Evolutionary conservation across 176 grass and related monocot genomes (phyloP).

Genomic region (Zoysia pacifica): DNA sequence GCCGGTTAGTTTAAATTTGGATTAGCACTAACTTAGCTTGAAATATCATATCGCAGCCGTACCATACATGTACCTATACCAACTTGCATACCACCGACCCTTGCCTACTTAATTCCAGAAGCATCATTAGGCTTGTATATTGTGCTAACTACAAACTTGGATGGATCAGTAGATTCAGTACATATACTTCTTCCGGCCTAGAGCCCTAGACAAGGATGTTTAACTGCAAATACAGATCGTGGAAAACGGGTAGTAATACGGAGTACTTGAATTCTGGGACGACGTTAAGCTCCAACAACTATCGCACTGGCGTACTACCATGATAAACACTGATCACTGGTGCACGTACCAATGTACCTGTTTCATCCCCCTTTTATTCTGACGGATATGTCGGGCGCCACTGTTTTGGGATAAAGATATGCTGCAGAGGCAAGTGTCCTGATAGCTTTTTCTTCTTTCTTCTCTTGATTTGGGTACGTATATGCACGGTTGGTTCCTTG

Average conservation of each 20-base stretch:
- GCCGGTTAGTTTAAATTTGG: no score
- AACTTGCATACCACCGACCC: constrained; percentile 31
- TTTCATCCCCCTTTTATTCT: constrained; percentile 21
- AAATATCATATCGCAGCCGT: not conserved
- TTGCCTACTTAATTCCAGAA: constrained; percentile 26
- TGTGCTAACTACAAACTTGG: not conserved
- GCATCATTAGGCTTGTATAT: not conserved
- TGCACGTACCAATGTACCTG: constrained; percentile 24
- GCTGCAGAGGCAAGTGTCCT: no score
- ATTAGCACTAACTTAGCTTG: no score
- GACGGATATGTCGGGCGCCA: constrained; percentile 10
- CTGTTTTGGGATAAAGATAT: not conserved
- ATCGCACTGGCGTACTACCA: constrained; percentile 31
- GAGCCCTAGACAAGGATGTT: not conserved
- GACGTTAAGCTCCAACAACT: constrained; percentile 39
- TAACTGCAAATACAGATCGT: not conserved
- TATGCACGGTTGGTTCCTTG: no score
- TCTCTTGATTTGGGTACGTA: no score
- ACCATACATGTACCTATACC: not conserved
- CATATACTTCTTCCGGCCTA: not conserved
- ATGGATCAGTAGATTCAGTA: not conserved
- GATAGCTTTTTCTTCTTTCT: no score
- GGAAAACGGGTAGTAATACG: not conserved
- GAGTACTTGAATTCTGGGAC: not conserved
- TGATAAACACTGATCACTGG: constrained; percentile 33